Evolutionary conservation across 768 basidiomycete species (phyloP).

Genomic region (Tephrocybe sp.): DNA sequence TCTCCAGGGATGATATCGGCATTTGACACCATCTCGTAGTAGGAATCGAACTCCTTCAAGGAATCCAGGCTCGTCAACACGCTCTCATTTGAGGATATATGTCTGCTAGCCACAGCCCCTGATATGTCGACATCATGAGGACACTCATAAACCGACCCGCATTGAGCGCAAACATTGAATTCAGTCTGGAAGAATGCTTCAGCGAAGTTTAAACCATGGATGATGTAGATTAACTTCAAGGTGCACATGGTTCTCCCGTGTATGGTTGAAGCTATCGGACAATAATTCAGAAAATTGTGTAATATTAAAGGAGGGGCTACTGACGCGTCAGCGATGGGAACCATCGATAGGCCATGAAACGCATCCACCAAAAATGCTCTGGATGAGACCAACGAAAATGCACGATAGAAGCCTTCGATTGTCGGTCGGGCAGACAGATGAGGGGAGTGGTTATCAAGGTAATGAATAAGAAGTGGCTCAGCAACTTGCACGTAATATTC

Average conservation of each 20-base stretch:
- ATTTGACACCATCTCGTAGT: conserved; percentile 70
- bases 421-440: conserved; percentile 18
- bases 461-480: conserved; percentile 28
- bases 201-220: background rate
- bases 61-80: background rate
- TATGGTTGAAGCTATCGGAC: conserved; percentile 72
- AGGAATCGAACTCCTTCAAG: conserved; percentile 29
- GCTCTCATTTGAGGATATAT: background rate
- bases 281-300: conserved; percentile 6
- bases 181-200: conserved; percentile 43
- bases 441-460: conserved; percentile 10
- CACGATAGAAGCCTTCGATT: conserved; percentile 45
- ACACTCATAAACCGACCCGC: conserved; percentile 68
- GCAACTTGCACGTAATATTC: conserved; percentile 35
- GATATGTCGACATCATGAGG: conserved; percentile 51
- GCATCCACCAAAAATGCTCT: conserved; percentile 82
- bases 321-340: conserved; percentile 82
- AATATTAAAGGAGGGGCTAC: conserved; percentile 25
- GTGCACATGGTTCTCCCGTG: conserved; percentile 66
- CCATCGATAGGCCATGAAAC: conserved; percentile 78
- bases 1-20: conserved; percentile 42
- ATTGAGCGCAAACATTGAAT: conserved; percentile 67
- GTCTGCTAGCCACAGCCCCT: background rate
- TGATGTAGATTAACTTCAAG: conserved; percentile 50
- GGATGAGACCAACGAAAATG: conserved; percentile 69